Base-by-base conservation (phyloP, 2,329 filamentous ascomycete genomes). In the Didymella segeticola region DNA sequence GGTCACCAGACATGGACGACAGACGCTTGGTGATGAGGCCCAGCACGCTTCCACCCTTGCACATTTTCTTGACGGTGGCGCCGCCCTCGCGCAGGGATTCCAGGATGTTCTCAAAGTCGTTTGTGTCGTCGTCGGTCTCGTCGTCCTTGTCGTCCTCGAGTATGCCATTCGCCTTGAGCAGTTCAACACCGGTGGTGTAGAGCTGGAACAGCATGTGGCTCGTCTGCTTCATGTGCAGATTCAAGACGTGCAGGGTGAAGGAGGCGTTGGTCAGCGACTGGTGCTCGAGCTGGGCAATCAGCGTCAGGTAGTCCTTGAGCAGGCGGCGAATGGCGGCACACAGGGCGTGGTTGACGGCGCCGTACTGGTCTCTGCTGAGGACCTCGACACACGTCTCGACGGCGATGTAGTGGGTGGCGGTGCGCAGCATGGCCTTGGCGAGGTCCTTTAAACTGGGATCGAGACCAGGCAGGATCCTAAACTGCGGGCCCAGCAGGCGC, bases 21-120 rank as follows among this genome's bases (percentile, higher is more conserved):
- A 98, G 79, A 43, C 93, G 84, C 68, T 88, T 89, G 2, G 92
- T 96, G 50, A 99, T 84, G 25, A 98, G 78, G 0, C 91, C 90
- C 1, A 99, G 82, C n/a, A 97, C 91, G 58, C 92, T 90, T 2
- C 95, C 95, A n/a, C 95, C 95, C 78, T 96, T 98, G 80, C 91
- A 98, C 26, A 96, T 88, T 72, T 93, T 97, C 76, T 96, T 96
- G 37, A 86, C 88, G 0, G 89, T 86, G 61, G 96, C 91, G 14
- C 90, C 91, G 10, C 92, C 93, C 68, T 96, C 91, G 62, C 89
- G 86, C 29, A 99, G 78, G 38, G 90, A 91, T 75, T 97, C 93
- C 17, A 99, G 80, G 55, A 99, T 96, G 64, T 96, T 91, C 62
- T 98, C 93, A 57, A 96, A 89, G 70, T 96, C 90, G 63, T 96